Evolutionary conservation across 345 rosid genomes (phyloP), one percentile per base, ranked within the genome.

Genomic region (Brassica carinata): DNA sequence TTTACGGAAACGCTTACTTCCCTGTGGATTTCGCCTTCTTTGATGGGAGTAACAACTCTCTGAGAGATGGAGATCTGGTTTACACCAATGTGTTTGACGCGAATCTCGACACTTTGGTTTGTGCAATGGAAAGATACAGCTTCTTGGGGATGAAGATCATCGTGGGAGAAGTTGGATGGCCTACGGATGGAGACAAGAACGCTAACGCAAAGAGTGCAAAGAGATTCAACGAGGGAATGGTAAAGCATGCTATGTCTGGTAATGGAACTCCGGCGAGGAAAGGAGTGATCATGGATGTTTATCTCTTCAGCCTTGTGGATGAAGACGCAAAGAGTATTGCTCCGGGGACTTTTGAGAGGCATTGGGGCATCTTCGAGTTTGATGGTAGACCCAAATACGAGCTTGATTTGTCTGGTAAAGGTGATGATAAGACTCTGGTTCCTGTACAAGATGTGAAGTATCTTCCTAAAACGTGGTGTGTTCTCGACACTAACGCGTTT

Each of bases 101-200:
- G 2, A 92, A 91, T 82, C 83, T 82, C 5, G 97, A 92, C 80
- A 92, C 93, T 43, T 89, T 93, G 27, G 74, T 88, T 5, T 75
- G 87, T 40, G 89, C 98, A 8, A 78, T 93, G 57, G 82, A 84
- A 23, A 93, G 78, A 76, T 88, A 91, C 23, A 93, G 94, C 70
- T 93, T 88, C 78, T 57, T 90, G 33, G 86, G 82, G 38, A 83
- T 88, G 91, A 82, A 83, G 69, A 88, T 93, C 57, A 77, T 93
- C 0, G 81, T 91, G 1, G 96, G 98, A 69, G 98, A 93, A 65
- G 85, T 91, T 0, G 98, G 98, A 19, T 91, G 98, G 96, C 98
- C 96, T 26, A 93, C 94, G 0, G 94, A 93, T 29, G 94, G 96
- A 23, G 84, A 91, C 55, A 84, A 77, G 73, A 83, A 69, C 40